Evolutionary conservation across 371 early-diverging fungal genomes (phyloP).

Genomic region (Circinella umbellata): DNA sequence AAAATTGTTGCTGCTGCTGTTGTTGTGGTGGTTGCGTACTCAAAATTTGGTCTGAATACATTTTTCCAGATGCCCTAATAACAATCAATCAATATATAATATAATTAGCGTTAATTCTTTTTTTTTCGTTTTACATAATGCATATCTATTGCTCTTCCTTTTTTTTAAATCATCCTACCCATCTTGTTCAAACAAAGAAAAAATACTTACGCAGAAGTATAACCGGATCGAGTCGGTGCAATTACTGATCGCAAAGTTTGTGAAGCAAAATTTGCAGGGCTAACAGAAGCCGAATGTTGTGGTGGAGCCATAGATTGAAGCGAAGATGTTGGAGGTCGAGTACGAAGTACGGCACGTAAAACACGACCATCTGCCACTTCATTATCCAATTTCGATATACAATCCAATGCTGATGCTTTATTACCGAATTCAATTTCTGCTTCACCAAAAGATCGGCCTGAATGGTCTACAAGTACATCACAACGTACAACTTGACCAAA

Average conservation of each 20-base stretch:
- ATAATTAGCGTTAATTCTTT: too few relatives aligned
- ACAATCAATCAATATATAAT: too few relatives aligned
- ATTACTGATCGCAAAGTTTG: constrained; percentile 16
- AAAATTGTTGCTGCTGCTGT: not conserved
- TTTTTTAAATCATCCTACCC: not conserved
- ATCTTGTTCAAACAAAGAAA: constrained; percentile 15
- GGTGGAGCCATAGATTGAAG: not conserved
- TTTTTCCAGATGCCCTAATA: constrained; percentile 10
- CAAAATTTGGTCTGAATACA: constrained; percentile 14
- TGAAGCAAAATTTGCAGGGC: constrained; percentile 9
- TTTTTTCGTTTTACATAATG: too few relatives aligned
- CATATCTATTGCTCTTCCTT: not conserved
- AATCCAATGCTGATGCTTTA: constrained; percentile 44
- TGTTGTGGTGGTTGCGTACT: constrained; percentile 5
- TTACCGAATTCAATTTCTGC: constrained; percentile 54
- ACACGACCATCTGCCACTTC: constrained; percentile 45
- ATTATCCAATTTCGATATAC: constrained; percentile 47
- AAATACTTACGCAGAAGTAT: constrained; percentile 13
- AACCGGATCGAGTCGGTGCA: constrained; percentile 14
- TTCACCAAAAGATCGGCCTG: constrained; percentile 49
- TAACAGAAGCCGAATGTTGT: not conserved
- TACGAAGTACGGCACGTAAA: not conserved
- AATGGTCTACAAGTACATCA: constrained; percentile 43
- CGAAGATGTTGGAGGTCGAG: not conserved
- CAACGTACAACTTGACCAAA: constrained; percentile 47